Evolutionary conservation across 2,329 filamentous ascomycete species (phyloP), one percentile per base, ranked within the genome.

Genomic region (Fonsecaea monophora): DNA sequence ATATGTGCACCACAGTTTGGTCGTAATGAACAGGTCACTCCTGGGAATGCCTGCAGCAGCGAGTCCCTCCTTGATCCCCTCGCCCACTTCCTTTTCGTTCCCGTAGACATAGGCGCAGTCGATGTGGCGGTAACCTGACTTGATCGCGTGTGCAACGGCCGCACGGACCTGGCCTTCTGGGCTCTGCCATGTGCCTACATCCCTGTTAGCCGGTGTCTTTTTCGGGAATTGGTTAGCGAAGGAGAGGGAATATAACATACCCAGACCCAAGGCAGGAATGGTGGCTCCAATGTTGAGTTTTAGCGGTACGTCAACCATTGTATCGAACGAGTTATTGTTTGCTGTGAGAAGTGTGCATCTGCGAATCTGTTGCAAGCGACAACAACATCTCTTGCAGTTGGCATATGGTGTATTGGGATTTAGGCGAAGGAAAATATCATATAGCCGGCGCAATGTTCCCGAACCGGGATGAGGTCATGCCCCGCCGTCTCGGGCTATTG

Each of bases 1-100:
- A 72, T 79, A 83, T 76, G 86, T 88, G 79, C 88, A 89, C 87
- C 87, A 90, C 42, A 90, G 79, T 76, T 90, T 91, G n/a, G 87
- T 88, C 2, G 86, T 89, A 71, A 91, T 82, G 77, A 90, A 91
- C 68, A 91, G 79, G 62, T 90, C 82, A 53, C 86, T 80, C 60
- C 89, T 83, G 65, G 89, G 87, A 15, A 91, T 83, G 45, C 89
- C 84, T 35, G 86, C 85, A 65, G 89, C 84, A 70, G 83, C 85
- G 73, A 73, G 64, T 50, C 72, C 71, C 38, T 73, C 69, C 50
- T 72, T 69, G 65, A 91, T 87, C 21, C 87, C 90, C 68, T 84
- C 79, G 9, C 88, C 90, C 0, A 90, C 88, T 64, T 90, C 87
- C 65, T 83, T 83, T 76, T 90, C 89, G 68, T 90, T 92, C 62